Conservation (phyloP, 225 moss, liverwort and hornwort species). For the Straminergon stramineum region DNA sequence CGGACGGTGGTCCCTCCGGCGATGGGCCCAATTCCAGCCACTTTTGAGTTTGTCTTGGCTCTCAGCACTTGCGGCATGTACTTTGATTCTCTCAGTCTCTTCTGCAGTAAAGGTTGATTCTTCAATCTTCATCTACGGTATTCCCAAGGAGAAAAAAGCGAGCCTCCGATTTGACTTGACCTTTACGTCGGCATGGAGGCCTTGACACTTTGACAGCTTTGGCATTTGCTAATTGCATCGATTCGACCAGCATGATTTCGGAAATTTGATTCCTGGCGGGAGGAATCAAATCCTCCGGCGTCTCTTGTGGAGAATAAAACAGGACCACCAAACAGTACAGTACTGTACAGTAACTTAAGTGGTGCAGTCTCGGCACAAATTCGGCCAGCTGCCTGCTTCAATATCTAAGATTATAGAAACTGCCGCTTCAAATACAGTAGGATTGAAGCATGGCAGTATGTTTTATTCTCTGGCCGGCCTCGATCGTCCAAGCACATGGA, state of each 20-base stretch:
- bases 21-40: background rate
- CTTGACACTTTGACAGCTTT: background rate
- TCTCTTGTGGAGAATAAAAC: background rate
- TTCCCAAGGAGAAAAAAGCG: background rate
- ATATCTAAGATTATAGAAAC: background rate
- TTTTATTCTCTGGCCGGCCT: constrained; percentile 6
- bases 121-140: no score
- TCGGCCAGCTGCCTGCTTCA: background rate
- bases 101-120: background rate
- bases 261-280: background rate
- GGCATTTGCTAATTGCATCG: background rate
- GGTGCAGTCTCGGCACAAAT: background rate
- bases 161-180: background rate
- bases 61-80: background rate
- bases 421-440: background rate
- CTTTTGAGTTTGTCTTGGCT: background rate
- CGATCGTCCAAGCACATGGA: background rate
- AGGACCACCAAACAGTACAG: background rate
- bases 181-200: background rate
- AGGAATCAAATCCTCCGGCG: background rate
- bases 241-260: background rate
- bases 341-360: no score
- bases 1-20: background rate
- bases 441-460: background rate
- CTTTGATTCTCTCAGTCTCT: background rate